A percentile compares a stretch with the other conserved stretches of the same genome.
phyloP scores from a whole-genome alignment of 805 yeast species.

The Metschnikowia shivogae region DNA sequence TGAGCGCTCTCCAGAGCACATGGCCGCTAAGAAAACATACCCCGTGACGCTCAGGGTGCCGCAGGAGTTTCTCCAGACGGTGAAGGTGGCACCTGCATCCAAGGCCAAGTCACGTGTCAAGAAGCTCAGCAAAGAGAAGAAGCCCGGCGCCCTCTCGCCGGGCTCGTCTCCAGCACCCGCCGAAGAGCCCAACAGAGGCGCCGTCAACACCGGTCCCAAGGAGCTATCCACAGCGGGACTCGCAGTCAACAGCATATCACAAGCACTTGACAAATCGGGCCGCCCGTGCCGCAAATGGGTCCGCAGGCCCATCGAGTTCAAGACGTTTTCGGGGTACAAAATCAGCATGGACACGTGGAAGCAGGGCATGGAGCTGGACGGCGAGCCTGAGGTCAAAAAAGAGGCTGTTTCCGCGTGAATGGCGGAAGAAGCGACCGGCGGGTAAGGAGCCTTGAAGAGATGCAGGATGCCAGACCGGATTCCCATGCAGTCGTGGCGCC shows the following conservation, averaged over 20 bases:
- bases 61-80: constrained; percentile 23
- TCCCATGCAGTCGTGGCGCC: no score
- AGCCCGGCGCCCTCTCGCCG: constrained; percentile 15
- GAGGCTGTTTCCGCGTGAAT: background rate
- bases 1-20: constrained; percentile 3
- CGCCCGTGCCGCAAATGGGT: constrained; percentile 32
- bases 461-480: no score
- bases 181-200: constrained; percentile 12
- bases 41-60: constrained; percentile 33
- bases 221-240: constrained; percentile 41
- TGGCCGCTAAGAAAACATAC: constrained; percentile 35
- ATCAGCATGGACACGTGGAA: constrained; percentile 22
- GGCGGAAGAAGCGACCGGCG: no score
- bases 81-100: constrained; percentile 22
- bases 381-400: background rate
- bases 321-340: constrained; percentile 43
- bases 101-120: constrained; percentile 28
- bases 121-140: constrained; percentile 30
- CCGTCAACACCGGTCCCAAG: constrained; percentile 31
- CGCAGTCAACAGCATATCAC: constrained; percentile 31
- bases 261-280: constrained; percentile 34
- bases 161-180: constrained; percentile 27
- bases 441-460: no score
- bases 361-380: background rate
- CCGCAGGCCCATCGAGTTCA: constrained; percentile 32